Evolutionary conservation across 176 grass and related monocot species (phyloP).

Genomic region (Elymus sibiricus): DNA sequence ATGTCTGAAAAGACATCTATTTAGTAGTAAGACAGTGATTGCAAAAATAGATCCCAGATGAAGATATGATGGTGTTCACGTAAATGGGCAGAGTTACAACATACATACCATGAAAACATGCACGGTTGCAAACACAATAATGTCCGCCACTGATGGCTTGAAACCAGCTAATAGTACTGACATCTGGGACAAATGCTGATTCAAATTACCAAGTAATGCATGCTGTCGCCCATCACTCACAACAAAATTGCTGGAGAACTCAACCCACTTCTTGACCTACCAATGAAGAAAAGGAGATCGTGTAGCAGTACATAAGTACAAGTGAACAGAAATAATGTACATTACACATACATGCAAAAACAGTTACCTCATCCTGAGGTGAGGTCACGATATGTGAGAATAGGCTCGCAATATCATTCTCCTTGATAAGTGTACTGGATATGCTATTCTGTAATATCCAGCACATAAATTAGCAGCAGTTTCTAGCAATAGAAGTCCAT

Average conservation of each 20-base stretch:
- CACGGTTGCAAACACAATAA: slow-evolving; percentile 68
- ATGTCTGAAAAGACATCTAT: background rate
- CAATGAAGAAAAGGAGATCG: slow-evolving; percentile 22
- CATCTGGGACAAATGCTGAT: slow-evolving; percentile 76
- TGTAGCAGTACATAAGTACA: slow-evolving; percentile 10
- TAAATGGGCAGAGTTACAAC: slow-evolving; percentile 1
- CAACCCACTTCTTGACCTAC: slow-evolving; percentile 73
- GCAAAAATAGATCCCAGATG: background rate
- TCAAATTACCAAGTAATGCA: slow-evolving; percentile 44
- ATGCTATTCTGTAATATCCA: slow-evolving; percentile 49
- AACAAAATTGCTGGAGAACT: slow-evolving; percentile 70
- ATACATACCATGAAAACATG: slow-evolving; percentile 60
- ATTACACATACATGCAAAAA: background rate
- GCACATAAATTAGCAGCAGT: slow-evolving; percentile 18
- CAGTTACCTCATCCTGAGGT: slow-evolving; percentile 58
- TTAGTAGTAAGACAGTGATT: background rate
- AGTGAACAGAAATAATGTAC: background rate
- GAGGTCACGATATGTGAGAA: slow-evolving; percentile 42
- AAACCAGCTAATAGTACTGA: slow-evolving; percentile 68
- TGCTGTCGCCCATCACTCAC: slow-evolving; percentile 32
- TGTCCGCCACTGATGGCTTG: slow-evolving; percentile 66
- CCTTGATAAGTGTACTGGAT: slow-evolving; percentile 45
- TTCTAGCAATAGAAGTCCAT: slow-evolving; percentile 1
- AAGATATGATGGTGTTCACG: background rate
- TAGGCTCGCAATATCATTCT: slow-evolving; percentile 49